These are phyloP conservation scores for Tympanopsis confertula DNA, from an alignment of 2,329 filamentous ascomycete species.

Conservation along the genomic window DNA sequence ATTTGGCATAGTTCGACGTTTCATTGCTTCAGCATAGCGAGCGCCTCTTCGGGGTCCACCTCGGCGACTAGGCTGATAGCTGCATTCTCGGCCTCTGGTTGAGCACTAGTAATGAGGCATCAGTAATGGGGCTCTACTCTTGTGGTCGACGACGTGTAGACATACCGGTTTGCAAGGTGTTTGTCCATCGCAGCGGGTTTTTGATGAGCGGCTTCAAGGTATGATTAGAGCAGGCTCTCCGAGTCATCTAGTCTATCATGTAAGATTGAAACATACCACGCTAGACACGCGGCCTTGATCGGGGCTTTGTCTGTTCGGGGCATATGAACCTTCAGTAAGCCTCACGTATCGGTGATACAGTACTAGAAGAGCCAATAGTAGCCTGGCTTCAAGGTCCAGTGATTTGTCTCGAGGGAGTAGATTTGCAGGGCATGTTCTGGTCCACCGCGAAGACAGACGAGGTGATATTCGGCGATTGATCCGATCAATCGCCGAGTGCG, in stretches of 20 bases:
- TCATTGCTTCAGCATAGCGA: constrained; percentile 13
- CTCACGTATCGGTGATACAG: too few species aligned
- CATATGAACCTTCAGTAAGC: too few species aligned
- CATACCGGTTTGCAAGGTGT: constrained; percentile 29
- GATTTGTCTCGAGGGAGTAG: too few species aligned
- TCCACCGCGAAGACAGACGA: too few species aligned
- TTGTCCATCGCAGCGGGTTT: constrained; percentile 33
- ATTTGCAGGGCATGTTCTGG: too few species aligned
- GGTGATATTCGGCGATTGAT: too few species aligned
- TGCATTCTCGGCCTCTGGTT: constrained; percentile 25
- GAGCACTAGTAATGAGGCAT: constrained; percentile 19
- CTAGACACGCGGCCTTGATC: constrained; percentile 36
- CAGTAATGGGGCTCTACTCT: constrained; percentile 4
- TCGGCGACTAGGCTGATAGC: constrained; percentile 28
- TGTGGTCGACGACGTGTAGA: constrained; percentile 4
- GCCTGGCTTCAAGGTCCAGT: too few species aligned
- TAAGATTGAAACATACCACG: constrained; percentile 26
- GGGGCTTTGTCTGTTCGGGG: too few species aligned
- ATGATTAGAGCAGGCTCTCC: constrained; percentile 1
- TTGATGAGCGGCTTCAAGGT: constrained; percentile 24
- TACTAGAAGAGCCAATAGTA: too few species aligned
- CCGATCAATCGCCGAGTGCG: too few species aligned
- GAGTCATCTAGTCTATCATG: constrained; percentile 5
- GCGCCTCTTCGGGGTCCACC: constrained; percentile 28
- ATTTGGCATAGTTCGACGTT: constrained; percentile 10